Evolutionary conservation across 2,329 filamentous ascomycete species (phyloP).

Genomic region (Pseudocercospora eumusae): DNA sequence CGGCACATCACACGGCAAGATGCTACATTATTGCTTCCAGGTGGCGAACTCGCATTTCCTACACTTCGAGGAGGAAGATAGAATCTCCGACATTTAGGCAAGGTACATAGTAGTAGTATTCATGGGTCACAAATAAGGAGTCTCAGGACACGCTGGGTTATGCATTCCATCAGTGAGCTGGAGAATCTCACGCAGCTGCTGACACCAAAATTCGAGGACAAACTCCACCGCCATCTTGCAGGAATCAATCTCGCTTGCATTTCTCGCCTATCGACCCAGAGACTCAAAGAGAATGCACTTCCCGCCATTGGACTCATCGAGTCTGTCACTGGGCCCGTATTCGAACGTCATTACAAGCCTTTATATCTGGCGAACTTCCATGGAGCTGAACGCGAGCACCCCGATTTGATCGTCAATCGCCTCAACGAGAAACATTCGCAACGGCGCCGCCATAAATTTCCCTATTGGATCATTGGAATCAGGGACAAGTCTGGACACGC

Average conservation of each 20-base stretch:
- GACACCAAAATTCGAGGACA: slow-evolving; percentile 12
- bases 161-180: background rate
- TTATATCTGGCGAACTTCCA: slow-evolving; percentile 28
- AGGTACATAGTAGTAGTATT: no score
- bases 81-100: no score
- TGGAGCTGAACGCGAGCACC: slow-evolving; percentile 27
- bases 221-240: slow-evolving; percentile 14
- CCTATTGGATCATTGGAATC: slow-evolving; percentile 29
- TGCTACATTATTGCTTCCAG: background rate
- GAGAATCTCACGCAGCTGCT: slow-evolving; percentile 16
- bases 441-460: slow-evolving; percentile 18
- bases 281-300: slow-evolving; percentile 22
- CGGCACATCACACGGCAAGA: background rate
- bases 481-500: slow-evolving; percentile 25
- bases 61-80: background rate
- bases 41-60: background rate
- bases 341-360: slow-evolving; percentile 19
- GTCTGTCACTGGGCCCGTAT: slow-evolving; percentile 23
- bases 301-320: slow-evolving; percentile 28
- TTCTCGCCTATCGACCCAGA: slow-evolving; percentile 18
- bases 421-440: slow-evolving; percentile 23
- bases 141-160: background rate
- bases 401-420: slow-evolving; percentile 25
- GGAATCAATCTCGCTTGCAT: slow-evolving; percentile 17
- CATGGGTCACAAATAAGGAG: no score